These are phyloP conservation scores for Sphaerulina vaccinii DNA, from an alignment of 2,329 filamentous ascomycete species.

Conservation along the genomic window DNA sequence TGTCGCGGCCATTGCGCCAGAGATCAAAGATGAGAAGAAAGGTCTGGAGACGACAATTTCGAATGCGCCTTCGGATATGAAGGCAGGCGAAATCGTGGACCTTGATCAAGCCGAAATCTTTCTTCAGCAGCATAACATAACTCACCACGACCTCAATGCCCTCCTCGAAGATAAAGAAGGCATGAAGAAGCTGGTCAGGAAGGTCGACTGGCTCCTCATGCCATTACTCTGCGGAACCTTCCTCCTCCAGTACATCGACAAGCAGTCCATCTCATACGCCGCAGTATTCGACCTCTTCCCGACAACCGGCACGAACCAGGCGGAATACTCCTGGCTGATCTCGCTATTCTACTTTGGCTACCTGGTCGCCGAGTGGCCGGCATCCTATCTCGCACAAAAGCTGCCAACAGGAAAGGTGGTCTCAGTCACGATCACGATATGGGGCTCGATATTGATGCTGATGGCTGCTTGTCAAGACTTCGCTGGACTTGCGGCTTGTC, in stretches of 20 bases:
- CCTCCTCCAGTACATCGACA: slow-evolving; percentile 48
- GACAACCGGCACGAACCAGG: slow-evolving; percentile 48
- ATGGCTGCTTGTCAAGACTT: slow-evolving; percentile 64
- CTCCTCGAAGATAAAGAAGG: slow-evolving; percentile 46
- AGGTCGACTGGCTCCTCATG: slow-evolving; percentile 53
- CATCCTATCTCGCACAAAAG: slow-evolving; percentile 35
- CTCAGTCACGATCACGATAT: slow-evolving; percentile 53
- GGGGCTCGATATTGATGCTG: slow-evolving; percentile 60
- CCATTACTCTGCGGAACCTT: slow-evolving; percentile 54
- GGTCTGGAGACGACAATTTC: slow-evolving; percentile 12
- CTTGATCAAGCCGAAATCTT: slow-evolving; percentile 53
- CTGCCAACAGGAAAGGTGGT: slow-evolving; percentile 38
- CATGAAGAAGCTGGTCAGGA: slow-evolving; percentile 41
- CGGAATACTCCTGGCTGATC: slow-evolving; percentile 56
- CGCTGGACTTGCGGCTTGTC: slow-evolving; percentile 57
- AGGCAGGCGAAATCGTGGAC: slow-evolving; percentile 37
- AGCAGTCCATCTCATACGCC: slow-evolving; percentile 52
- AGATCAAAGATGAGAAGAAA: slow-evolving; percentile 18
- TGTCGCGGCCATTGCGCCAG: slow-evolving; percentile 7
- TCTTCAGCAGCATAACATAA: slow-evolving; percentile 50
- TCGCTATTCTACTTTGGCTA: slow-evolving; percentile 57
- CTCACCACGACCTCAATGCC: slow-evolving; percentile 43
- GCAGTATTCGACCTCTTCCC: slow-evolving; percentile 57
- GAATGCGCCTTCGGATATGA: slow-evolving; percentile 23
- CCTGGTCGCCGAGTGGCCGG: slow-evolving; percentile 27